A percentile compares a stretch with the other conserved stretches of the same genome.
phyloP scores from a whole-genome alignment of 176 grass and related monocot genomes.

The Alloteropsis semialata region DNA sequence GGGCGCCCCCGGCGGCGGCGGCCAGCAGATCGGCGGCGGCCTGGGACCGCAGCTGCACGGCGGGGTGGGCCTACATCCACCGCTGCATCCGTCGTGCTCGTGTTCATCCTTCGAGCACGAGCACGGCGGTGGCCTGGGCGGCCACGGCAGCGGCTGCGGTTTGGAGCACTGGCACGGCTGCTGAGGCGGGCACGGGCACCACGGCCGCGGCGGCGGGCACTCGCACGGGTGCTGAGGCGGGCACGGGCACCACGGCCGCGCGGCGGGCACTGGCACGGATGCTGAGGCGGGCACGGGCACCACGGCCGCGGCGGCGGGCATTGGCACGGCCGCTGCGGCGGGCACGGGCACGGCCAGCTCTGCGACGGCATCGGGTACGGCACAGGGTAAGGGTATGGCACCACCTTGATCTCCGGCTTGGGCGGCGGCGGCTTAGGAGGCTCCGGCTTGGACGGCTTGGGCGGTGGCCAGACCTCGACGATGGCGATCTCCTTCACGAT shows the following conservation, averaged over 20 bases:
- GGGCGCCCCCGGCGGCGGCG: not conserved
- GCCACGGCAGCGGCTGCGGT: not conserved
- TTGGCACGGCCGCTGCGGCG: not conserved
- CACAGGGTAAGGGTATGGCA: conserved; percentile 23
- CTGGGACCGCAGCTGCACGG: not conserved
- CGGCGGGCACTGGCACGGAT: not conserved
- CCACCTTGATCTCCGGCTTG: conserved; percentile 11
- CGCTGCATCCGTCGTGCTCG: not conserved
- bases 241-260: not conserved
- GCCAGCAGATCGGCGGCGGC: not conserved
- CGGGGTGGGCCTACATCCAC: not conserved
- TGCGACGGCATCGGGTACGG: conserved; percentile 8
- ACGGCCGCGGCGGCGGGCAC: not conserved
- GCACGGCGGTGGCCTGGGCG: not conserved
- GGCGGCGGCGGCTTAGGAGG: not conserved
- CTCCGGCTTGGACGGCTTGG: not conserved
- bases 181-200: not conserved
- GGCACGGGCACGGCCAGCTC: conserved; percentile 8
- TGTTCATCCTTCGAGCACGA: not conserved
- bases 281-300: not conserved
- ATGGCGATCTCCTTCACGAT: not conserved
- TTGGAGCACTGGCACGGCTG: not conserved
- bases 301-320: not conserved
- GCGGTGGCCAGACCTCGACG: not conserved
- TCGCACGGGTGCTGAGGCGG: not conserved